Base-by-base conservation (phyloP, 345 rosid species). In the Hibiscus mutabilis region DNA sequence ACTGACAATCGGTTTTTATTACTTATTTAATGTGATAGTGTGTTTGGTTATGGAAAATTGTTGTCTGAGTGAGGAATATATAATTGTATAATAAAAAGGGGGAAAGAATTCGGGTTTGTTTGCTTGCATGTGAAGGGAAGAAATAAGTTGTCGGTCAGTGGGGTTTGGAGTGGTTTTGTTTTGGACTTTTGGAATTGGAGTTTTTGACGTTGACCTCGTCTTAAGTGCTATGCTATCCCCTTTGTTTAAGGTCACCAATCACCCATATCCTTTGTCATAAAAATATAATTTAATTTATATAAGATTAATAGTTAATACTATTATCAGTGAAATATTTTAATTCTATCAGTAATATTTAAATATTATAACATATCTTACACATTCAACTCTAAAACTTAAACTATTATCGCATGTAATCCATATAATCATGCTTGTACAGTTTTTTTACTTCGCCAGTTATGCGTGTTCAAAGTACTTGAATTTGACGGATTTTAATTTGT, bases 141-240 rank as follows among this genome's bases (percentile, higher is more conserved):
- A 73, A 52, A 70, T 63, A 61, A 13, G 52, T 14, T 77, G 83
- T 77, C 83, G 83, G 85, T 56, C 65, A 71, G 74, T 74, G 75
- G 60, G 63, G 69, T 49, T 22, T 74, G 76, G 60, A 33, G 35
- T 33, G 35, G 6, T 33, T 33, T 33, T 61, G 61, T 75, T 68
- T 58, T 72, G 21, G 76, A 74, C 66, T 69, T 71, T 60, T 46
- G 2, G 66, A 71, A 62, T 73, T 59, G 72, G 79, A 33, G 57
- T 70, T 83, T 47, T 86, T 88, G 86, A 88, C 87, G 82, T 86
- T 88, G 87, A 88, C 88, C 81, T 75, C 67, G 66, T 59, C 22
- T 61, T 25, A 58, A 24, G 83, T 74, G 80, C 83, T 83, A 59
- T 49, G 29, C 16, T 27, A 52, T 56, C 71, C 51, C 58, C 44